These are phyloP conservation scores for Venturiaceae sp. DNA, from an alignment of 2,329 filamentous ascomycete genomes.

Conservation along the genomic window DNA sequence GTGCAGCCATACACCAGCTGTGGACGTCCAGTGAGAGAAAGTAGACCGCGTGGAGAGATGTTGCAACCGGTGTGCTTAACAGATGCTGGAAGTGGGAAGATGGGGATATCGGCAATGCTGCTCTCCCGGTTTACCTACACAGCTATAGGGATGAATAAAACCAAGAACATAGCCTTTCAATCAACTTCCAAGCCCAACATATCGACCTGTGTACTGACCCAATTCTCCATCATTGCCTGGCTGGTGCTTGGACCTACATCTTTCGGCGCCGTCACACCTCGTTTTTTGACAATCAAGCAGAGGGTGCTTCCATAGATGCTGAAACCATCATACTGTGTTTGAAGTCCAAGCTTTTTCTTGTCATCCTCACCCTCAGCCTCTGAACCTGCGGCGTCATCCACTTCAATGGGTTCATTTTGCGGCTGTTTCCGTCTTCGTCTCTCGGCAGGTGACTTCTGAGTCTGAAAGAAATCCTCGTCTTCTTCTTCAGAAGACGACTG, in stretches of 20 bases:
- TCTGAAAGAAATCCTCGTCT: conserved; percentile 10
- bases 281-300: conserved; percentile 78
- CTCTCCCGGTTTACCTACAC: too few species aligned
- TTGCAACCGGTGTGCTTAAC: too few species aligned
- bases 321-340: conserved; percentile 89
- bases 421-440: background rate
- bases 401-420: background rate
- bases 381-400: background rate
- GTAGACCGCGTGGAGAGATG: too few species aligned
- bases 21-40: too few species aligned
- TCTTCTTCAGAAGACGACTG: conserved; percentile 10
- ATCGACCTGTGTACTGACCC: conserved; percentile 32
- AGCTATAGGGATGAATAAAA: background rate
- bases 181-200: conserved; percentile 10
- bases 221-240: conserved; percentile 30
- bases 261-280: conserved; percentile 24
- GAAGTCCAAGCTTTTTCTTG: conserved; percentile 84
- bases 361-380: conserved; percentile 43
- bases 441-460: background rate
- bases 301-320: conserved; percentile 89
- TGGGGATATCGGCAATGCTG: too few species aligned
- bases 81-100: too few species aligned
- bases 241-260: conserved; percentile 17
- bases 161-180: conserved; percentile 12
- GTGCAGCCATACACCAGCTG: too few species aligned